Percentiles rank a stretch among this genome's conserved stretches.
Conservation (phyloP, 768 basidiomycete species). For the Tephrocybe sp. region DNA sequence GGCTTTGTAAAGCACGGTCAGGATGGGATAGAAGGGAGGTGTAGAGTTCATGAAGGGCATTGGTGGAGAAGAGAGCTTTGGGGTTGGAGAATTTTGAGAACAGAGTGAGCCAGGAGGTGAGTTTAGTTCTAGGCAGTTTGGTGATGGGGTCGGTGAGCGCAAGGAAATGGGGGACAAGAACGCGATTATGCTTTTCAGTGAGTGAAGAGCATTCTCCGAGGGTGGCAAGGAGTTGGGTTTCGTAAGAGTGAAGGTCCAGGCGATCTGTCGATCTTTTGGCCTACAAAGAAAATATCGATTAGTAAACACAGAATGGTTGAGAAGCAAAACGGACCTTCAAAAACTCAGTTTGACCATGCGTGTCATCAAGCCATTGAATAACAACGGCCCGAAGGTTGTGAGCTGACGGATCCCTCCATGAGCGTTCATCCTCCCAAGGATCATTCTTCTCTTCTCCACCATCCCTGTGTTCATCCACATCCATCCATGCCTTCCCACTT, state of each 20-base stretch:
- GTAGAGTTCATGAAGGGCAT: slow-evolving; percentile 66
- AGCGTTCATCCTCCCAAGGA: slow-evolving; percentile 68
- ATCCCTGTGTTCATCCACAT: slow-evolving; percentile 5
- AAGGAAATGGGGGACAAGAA: slow-evolving; percentile 87
- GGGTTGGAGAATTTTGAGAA: slow-evolving; percentile 92
- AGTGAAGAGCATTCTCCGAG: slow-evolving; percentile 69
- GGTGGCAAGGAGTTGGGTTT: slow-evolving; percentile 72
- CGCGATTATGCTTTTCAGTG: slow-evolving; percentile 85
- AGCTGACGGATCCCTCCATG: slow-evolving; percentile 76
- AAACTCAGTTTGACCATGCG: slow-evolving; percentile 25
- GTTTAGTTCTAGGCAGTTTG: slow-evolving; percentile 57
- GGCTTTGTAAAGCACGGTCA: slow-evolving; percentile 72
- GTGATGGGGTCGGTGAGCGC: slow-evolving; percentile 38
- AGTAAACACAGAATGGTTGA: not conserved
- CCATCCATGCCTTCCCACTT: slow-evolving; percentile 9
- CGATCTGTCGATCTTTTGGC: slow-evolving; percentile 42
- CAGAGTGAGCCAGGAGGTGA: slow-evolving; percentile 77
- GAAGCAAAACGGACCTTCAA: slow-evolving; percentile 30
- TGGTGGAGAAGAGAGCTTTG: slow-evolving; percentile 77
- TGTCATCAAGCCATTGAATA: slow-evolving; percentile 44
- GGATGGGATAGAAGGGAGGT: slow-evolving; percentile 80
- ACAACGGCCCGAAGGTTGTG: slow-evolving; percentile 57
- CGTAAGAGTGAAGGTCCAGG: slow-evolving; percentile 76
- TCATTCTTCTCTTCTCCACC: slow-evolving; percentile 27
- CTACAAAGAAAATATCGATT: slow-evolving; percentile 20